These are phyloP conservation scores for Coemansia reversa DNA, from an alignment of 192 early-diverging fungal species.

Conservation along the genomic window DNA sequence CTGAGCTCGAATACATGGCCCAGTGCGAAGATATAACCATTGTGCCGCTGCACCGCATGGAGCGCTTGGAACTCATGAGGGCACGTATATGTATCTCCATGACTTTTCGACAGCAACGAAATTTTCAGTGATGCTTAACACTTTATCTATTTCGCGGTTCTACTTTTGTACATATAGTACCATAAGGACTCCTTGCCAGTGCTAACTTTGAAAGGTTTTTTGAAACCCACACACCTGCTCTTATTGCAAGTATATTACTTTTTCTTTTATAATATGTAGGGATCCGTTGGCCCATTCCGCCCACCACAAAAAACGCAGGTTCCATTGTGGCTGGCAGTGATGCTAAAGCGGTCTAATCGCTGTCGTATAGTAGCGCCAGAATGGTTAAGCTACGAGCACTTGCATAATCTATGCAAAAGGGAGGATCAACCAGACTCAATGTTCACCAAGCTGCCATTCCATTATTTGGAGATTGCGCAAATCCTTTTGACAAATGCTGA, in stretches of 20 bases:
- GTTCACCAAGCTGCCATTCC: conserved; percentile 76
- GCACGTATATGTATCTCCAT: conserved; percentile 49
- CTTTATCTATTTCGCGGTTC: too few species aligned
- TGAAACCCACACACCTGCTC: too few species aligned
- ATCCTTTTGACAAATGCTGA: conserved; percentile 73
- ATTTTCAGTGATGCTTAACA: too few species aligned
- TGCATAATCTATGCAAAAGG: conserved; percentile 61
- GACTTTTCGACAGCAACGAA: too few species aligned
- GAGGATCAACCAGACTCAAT: conserved; percentile 63
- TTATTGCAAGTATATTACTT: too few species aligned
- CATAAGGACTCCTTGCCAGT: too few species aligned
- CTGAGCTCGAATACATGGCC: conserved; percentile 85
- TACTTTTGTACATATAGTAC: too few species aligned
- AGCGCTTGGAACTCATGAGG: conserved; percentile 69
- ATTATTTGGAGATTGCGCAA: conserved; percentile 81
- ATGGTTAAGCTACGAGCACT: conserved; percentile 78
- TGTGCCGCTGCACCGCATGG: conserved; percentile 69
- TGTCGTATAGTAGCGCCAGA: conserved; percentile 76
- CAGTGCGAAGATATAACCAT: conserved; percentile 76
- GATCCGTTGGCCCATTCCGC: conserved; percentile 73
- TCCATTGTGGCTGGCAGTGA: conserved; percentile 85
- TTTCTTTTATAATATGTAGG: conserved; percentile 56
- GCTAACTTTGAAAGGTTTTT: too few species aligned
- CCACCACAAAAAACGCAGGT: conserved; percentile 76
- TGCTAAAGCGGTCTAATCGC: conserved; percentile 77